Percentiles rank a stretch among this genome's conserved stretches.
Conservation (phyloP, 768 basidiomycete genomes). For the Cantharellus anzutake region DNA sequence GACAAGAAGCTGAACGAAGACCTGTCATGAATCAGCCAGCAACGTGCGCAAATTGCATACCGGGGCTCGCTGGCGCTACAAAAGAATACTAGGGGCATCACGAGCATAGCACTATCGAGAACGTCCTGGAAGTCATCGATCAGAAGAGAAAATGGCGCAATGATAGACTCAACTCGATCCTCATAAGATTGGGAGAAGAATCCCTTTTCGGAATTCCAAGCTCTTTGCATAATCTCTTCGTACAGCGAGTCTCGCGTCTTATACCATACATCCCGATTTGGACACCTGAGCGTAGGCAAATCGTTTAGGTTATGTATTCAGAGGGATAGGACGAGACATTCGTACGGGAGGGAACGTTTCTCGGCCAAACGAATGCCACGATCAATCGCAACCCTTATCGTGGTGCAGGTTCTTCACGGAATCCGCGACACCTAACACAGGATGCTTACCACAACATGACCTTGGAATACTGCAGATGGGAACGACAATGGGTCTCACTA, state of each 20-base stretch:
- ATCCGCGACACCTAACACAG: background rate
- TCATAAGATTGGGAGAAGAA: slow-evolving; percentile 86
- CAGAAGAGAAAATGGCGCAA: background rate
- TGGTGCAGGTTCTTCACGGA: background rate
- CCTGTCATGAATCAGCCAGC: slow-evolving; percentile 4
- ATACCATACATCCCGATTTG: slow-evolving; percentile 38
- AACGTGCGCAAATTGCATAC: slow-evolving; percentile 13
- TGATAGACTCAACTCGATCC: slow-evolving; percentile 25
- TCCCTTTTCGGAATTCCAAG: slow-evolving; percentile 47
- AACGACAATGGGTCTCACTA: background rate
- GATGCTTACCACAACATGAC: slow-evolving; percentile 70
- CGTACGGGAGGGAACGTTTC: slow-evolving; percentile 70
- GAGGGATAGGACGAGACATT: background rate
- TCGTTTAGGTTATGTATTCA: too few relatives aligned
- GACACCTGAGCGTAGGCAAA: slow-evolving; percentile 3
- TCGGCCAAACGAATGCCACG: slow-evolving; percentile 88
- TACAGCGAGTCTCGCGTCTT: slow-evolving; percentile 64
- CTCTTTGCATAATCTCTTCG: slow-evolving; percentile 81
- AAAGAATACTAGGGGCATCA: slow-evolving; percentile 91
- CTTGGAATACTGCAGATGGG: slow-evolving; percentile 18
- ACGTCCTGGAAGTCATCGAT: slow-evolving; percentile 12
- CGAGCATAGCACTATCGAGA: slow-evolving; percentile 72
- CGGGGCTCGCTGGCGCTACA: slow-evolving; percentile 39
- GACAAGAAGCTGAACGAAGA: slow-evolving; percentile 44
- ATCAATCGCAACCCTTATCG: slow-evolving; percentile 76